Conservation (phyloP, 2,329 filamentous ascomycete genomes). For the Colletotrichum sp. region DNA sequence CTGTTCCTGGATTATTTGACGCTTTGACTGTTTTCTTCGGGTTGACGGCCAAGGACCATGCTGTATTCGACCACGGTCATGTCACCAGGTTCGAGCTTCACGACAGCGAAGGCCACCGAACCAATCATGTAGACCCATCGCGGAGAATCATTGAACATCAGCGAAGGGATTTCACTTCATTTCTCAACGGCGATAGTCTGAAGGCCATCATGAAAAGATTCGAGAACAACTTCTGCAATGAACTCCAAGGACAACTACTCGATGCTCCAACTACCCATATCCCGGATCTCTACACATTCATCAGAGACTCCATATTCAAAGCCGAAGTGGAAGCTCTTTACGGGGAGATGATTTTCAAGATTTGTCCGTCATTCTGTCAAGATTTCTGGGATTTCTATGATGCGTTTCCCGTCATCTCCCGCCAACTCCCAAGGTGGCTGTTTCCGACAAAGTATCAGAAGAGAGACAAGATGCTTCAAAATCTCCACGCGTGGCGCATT, state of each 20-base stretch:
- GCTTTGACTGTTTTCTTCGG: conserved; percentile 10
- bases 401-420: conserved; percentile 5
- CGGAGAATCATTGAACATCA: conserved; percentile 15
- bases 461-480: not conserved
- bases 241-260: not conserved
- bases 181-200: conserved; percentile 1
- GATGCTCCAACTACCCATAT: not conserved
- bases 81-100: not conserved
- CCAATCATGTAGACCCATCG: not conserved
- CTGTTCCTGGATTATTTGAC: not conserved
- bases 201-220: not conserved
- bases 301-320: not conserved
- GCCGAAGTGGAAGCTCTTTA: conserved; percentile 11
- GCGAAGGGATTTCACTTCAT: not conserved
- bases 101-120: not conserved
- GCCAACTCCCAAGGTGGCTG: not conserved
- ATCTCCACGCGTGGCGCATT: not conserved
- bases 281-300: conserved; percentile 1
- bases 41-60: not conserved
- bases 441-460: not conserved
- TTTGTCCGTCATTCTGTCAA: not conserved
- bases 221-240: not conserved
- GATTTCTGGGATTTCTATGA: conserved; percentile 16
- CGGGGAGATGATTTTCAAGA: not conserved
- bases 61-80: conserved; percentile 3